These are phyloP conservation scores for Arachis stenosperma DNA, from an alignment of 306 rosid genomes.

Conservation along the genomic window DNA sequence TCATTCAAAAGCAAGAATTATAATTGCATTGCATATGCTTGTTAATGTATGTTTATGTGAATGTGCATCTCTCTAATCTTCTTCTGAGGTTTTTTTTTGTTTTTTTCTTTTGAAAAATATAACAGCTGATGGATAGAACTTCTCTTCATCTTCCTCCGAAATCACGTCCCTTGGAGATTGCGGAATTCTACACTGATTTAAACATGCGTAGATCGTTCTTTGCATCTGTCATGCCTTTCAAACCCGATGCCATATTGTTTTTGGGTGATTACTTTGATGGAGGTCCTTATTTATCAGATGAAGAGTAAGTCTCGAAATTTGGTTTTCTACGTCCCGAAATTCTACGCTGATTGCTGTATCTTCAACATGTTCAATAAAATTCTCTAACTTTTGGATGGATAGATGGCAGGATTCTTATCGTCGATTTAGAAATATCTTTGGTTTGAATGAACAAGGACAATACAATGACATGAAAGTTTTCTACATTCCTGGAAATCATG, in stretches of 20 bases:
- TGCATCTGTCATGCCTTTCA: conserved; percentile 65
- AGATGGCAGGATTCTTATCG: conserved; percentile 78
- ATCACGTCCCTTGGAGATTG: conserved; percentile 71
- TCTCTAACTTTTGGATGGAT: conserved; percentile 42
- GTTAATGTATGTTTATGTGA: not conserved
- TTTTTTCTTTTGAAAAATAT: not conserved
- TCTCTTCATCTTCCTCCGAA: conserved; percentile 67
- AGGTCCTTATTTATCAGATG: conserved; percentile 66
- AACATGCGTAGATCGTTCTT: conserved; percentile 83
- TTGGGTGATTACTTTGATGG: conserved; percentile 90
- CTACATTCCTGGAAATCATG: conserved; percentile 83
- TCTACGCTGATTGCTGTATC: conserved; percentile 4
- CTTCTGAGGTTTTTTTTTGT: conserved; percentile 21
- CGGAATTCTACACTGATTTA: conserved; percentile 77
- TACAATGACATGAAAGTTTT: conserved; percentile 51
- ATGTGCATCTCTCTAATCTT: conserved; percentile 21
- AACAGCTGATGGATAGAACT: conserved; percentile 87
- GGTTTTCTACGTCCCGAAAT: not conserved
- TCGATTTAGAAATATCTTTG: conserved; percentile 74
- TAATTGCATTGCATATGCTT: conserved; percentile 17
- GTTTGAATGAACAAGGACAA: conserved; percentile 54
- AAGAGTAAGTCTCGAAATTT: conserved; percentile 66
- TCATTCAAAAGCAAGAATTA: not conserved
- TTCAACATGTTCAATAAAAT: conserved; percentile 30
- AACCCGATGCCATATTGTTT: conserved; percentile 73